These are phyloP conservation scores for Tulasnella sp. DNA, from an alignment of 768 basidiomycete genomes.

Conservation along the genomic window DNA sequence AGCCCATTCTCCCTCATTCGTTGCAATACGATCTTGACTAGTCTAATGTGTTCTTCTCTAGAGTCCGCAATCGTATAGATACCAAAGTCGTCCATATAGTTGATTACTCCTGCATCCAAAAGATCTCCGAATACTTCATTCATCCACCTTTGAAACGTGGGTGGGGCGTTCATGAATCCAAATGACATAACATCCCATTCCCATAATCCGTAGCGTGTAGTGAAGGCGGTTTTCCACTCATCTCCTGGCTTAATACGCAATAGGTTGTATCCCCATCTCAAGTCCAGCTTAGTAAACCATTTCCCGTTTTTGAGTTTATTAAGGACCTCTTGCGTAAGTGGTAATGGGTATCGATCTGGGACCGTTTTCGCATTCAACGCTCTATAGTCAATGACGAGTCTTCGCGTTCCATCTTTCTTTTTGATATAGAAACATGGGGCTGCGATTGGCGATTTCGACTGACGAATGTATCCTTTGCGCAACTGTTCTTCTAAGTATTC, in stretches of 20 bases:
- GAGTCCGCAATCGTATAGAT: slow-evolving; percentile 18
- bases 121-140: slow-evolving; percentile 17
- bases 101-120: slow-evolving; percentile 18
- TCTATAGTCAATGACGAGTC: slow-evolving; percentile 18
- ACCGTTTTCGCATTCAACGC: slow-evolving; percentile 16
- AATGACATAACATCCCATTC: slow-evolving; percentile 22
- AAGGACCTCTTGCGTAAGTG: slow-evolving; percentile 14
- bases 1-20: not conserved
- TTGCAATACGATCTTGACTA: slow-evolving; percentile 11
- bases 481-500: slow-evolving; percentile 30
- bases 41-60: slow-evolving; percentile 4
- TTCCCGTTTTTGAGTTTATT: slow-evolving; percentile 14
- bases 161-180: slow-evolving; percentile 2
- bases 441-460: slow-evolving; percentile 21
- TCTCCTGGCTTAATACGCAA: slow-evolving; percentile 19
- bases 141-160: slow-evolving; percentile 20
- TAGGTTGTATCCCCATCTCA: slow-evolving; percentile 21
- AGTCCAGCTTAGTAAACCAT: slow-evolving; percentile 20
- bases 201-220: slow-evolving; percentile 19
- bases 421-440: slow-evolving; percentile 14
- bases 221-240: slow-evolving; percentile 23
- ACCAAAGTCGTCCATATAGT: slow-evolving; percentile 18
- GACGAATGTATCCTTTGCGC: slow-evolving; percentile 27
- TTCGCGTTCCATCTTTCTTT: slow-evolving; percentile 16
- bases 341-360: slow-evolving; percentile 17